A percentile compares a stretch with the other conserved stretches of the same genome.
Evolutionary conservation across 139 green algal species (phyloP).

Genomic region (Gonium pectorale): DNA sequence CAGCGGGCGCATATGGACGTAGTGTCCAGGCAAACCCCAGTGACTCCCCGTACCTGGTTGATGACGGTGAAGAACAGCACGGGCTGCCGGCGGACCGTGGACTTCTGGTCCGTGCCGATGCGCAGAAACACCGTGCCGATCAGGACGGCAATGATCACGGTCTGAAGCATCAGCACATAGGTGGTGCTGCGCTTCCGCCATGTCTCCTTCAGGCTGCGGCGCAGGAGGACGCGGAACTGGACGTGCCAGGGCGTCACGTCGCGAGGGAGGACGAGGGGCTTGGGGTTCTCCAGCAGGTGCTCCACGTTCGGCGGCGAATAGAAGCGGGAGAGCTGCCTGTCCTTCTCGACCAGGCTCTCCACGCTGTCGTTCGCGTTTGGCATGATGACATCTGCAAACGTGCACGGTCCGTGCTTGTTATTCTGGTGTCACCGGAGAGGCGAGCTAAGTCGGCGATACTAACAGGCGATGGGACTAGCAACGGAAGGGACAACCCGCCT

Average conservation of each 20-base stretch:
- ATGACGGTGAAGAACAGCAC: conserved; percentile 71
- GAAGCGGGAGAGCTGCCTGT: not conserved
- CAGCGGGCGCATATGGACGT: too few species aligned
- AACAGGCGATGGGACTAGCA: too few species aligned
- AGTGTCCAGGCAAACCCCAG: too few species aligned
- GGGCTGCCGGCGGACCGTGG: conserved; percentile 53
- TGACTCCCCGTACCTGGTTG: too few species aligned
- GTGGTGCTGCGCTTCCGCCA: conserved; percentile 56
- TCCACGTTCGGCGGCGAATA: conserved; percentile 18
- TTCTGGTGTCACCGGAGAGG: too few species aligned
- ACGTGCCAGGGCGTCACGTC: conserved; percentile 60
- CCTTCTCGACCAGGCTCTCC: conserved; percentile 43
- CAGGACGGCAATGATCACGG: conserved; percentile 50
- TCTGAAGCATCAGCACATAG: conserved; percentile 46
- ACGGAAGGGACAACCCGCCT: too few species aligned
- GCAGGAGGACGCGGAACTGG: conserved; percentile 63
- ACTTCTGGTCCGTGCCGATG: conserved; percentile 61
- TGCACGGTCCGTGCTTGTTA: not conserved
- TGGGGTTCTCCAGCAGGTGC: conserved; percentile 36
- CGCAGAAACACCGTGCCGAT: conserved; percentile 57
- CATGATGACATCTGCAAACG: conserved; percentile 57
- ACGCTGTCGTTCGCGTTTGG: conserved; percentile 39
- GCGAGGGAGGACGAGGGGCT: conserved; percentile 21
- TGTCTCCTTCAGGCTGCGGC: conserved; percentile 63
- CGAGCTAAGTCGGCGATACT: too few species aligned